Base-by-base conservation (phyloP, 495 filamentous ascomycete species). In the Trichoderma erinaceum region DNA sequence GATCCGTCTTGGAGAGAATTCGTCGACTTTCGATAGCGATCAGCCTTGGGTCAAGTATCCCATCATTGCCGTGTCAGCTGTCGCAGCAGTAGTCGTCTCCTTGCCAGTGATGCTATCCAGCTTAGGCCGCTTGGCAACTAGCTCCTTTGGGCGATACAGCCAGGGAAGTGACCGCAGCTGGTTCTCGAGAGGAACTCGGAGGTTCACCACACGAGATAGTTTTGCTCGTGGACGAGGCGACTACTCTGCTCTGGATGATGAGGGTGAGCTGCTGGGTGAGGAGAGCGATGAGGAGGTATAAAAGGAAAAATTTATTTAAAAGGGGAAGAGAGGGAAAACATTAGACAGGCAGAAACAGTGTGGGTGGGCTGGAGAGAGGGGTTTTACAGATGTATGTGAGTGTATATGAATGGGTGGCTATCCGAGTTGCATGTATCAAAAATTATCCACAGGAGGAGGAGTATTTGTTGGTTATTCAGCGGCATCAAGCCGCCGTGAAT, bases 281-380 rank as follows among this genome's bases (percentile, higher is more conserved):
- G 95, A 96, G 65, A 96, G 95, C 69, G 95, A 96, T 63, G 95
- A 97, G 73, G 93, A 97, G 69, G 85, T 87, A 64, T 90, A 79
- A 79, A 38, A 10, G 29, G 2, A 41, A 41, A 16, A 48, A 46
- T 46, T 13, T 5, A 48, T n/a, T 16, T 5, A 2, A 18, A 16
- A 18, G 3, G 0, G 48, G 11, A 44, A 46, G 16, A 66, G 23
- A n/a, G 41, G 21, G 23, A 66, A 44, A 46, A 15, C 3, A 66
- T 10, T 7, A 21, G 21, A 25, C 5, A 21, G 35, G 18, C 6
- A 66, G 12, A 29, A 4, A 4, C 21, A 44, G 38, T 66, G 64
- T 66, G n/a, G 3, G 21, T 27, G 21, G 5, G 2, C 16, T 48
- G 12, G n/a, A 48, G 3, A 48, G 35, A 5, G 44, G 2, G 35